Percentiles rank a stretch among this genome's conserved stretches.
phyloP scores from a whole-genome alignment of 2,329 filamentous ascomycete species.

The Aspergillus piperis region DNA sequence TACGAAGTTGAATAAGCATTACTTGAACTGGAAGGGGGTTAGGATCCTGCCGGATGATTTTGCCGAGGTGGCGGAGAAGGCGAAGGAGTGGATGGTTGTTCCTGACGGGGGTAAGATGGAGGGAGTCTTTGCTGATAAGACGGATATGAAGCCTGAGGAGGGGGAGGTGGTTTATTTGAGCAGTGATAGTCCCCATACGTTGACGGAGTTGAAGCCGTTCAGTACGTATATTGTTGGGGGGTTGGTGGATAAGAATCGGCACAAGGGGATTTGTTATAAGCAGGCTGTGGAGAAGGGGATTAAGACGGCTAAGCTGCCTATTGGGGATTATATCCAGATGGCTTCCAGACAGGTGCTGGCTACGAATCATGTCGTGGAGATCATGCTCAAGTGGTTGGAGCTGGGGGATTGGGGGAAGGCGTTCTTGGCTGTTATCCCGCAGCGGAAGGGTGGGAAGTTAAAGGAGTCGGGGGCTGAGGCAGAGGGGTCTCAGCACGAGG shows the following conservation, averaged over 20 bases:
- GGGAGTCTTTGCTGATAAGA: slow-evolving; percentile 56
- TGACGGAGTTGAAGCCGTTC: slow-evolving; percentile 80
- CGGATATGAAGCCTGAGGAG: slow-evolving; percentile 37
- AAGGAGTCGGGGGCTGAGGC: slow-evolving; percentile 38
- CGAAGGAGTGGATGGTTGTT: slow-evolving; percentile 67
- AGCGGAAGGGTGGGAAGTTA: slow-evolving; percentile 78
- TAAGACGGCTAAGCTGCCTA: slow-evolving; percentile 86
- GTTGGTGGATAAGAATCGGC: slow-evolving; percentile 91
- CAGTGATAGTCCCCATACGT: slow-evolving; percentile 83
- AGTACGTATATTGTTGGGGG: slow-evolving; percentile 92
- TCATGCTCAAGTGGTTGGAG: slow-evolving; percentile 93
- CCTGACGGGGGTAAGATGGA: slow-evolving; percentile 58
- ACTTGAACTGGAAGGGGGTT: slow-evolving; percentile 78
- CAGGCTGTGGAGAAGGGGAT: slow-evolving; percentile 73
- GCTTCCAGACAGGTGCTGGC: slow-evolving; percentile 80
- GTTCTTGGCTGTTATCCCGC: slow-evolving; percentile 85
- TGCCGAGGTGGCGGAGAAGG: slow-evolving; percentile 64
- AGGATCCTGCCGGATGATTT: slow-evolving; percentile 75
- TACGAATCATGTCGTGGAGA: slow-evolving; percentile 95
- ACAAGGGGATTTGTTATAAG: slow-evolving; percentile 92
- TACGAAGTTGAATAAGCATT: slow-evolving; percentile 67
- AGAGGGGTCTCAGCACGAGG: slow-evolving; percentile 25
- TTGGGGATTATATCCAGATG: slow-evolving; percentile 95
- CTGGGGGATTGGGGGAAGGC: slow-evolving; percentile 87
- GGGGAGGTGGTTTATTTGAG: slow-evolving; percentile 82